Evolutionary conservation across 257 asterid species (phyloP), one percentile per base, ranked within the genome.

Genomic region (Scutellaria baicalensis): DNA sequence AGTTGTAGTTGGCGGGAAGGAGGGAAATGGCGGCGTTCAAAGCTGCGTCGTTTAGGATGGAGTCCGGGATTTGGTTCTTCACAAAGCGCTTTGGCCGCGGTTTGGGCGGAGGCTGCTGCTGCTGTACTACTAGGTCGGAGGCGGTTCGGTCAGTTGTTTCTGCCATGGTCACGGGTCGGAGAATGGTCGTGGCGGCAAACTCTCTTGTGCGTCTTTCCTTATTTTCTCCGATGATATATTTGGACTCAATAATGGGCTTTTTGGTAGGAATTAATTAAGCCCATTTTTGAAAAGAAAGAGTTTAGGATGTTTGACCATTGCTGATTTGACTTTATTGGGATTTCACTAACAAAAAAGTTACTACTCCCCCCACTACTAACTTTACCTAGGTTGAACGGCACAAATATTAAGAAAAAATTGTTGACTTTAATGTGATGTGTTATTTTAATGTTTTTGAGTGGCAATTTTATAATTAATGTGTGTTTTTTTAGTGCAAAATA

Each of bases 1-100:
- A 89, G 75, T 72, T 87, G 91, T 93, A 93, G 86, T 93, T 91
- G 78, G 86, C 64, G 11, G 97, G 97, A 18, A 91, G 85, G 77
- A 93, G 83, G 72, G 97, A 81, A 72, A 93, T 84, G 81, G 96
- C 89, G 70, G 96, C 78, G 90, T 86, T 93, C 69, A 93, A 75
- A 6, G 97, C 86, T 42, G 90, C 84, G 66, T 93, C 90, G 82
- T 83, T 80, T 11, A 91, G 80, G 69, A 93, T 87, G 68, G 95
- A 84, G 48, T 89, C 96, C 0, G 99, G 99, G 50, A 93, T 87
- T 81, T 91, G 96, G 80, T 76, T 89, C 75, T 73, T 93, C 48
- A 93, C 77, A 72, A 91, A 93, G 3, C 97, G 95, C 80, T 91
- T 93, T 12, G 97, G 97, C 18, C 76, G 81, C 31, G 82, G 74